These are phyloP conservation scores for Eucommia ulmoides DNA, from an alignment of 257 asterid genomes.

Conservation along the genomic window DNA sequence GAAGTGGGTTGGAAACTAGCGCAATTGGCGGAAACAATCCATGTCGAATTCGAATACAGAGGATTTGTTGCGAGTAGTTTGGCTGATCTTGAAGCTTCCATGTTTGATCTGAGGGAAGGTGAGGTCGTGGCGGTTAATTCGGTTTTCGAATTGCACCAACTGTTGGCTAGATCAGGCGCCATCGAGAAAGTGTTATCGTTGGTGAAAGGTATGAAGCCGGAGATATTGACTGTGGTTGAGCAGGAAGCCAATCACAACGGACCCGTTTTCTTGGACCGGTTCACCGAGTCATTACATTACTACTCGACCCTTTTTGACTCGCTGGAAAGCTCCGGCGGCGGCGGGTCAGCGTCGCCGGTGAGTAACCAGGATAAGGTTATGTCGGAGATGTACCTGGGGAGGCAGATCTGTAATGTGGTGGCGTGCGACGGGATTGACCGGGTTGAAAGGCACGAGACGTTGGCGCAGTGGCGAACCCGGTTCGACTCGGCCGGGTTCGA, in stretches of 20 bases:
- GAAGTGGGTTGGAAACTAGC: constrained; percentile 3
- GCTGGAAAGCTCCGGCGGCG: constrained; percentile 1
- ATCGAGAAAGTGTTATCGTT: constrained; percentile 2
- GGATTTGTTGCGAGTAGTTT: background rate
- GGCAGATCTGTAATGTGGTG: constrained; percentile 9
- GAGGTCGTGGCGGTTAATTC: constrained; percentile 11
- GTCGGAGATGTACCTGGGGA: constrained; percentile 8
- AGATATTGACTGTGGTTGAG: constrained; percentile 6
- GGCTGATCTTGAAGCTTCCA: constrained; percentile 4
- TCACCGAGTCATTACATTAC: constrained; percentile 7
- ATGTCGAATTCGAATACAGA: constrained; percentile 6
- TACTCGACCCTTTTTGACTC: constrained; percentile 11
- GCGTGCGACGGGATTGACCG: constrained; percentile 3
- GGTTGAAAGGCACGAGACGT: constrained; percentile 8
- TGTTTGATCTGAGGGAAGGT: background rate
- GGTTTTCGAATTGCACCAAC: constrained; percentile 7
- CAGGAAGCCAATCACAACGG: constrained; percentile 6
- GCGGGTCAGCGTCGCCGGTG: background rate
- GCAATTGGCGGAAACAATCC: constrained; percentile 1
- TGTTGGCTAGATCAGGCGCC: background rate
- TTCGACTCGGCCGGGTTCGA: constrained; percentile 7
- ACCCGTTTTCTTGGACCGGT: constrained; percentile 3
- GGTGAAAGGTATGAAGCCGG: constrained; percentile 4
- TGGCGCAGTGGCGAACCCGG: constrained; percentile 8
- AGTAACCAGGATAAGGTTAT: constrained; percentile 8